Evolutionary conservation across 805 yeast species (phyloP).

Genomic region (Lachancea mirantina): DNA sequence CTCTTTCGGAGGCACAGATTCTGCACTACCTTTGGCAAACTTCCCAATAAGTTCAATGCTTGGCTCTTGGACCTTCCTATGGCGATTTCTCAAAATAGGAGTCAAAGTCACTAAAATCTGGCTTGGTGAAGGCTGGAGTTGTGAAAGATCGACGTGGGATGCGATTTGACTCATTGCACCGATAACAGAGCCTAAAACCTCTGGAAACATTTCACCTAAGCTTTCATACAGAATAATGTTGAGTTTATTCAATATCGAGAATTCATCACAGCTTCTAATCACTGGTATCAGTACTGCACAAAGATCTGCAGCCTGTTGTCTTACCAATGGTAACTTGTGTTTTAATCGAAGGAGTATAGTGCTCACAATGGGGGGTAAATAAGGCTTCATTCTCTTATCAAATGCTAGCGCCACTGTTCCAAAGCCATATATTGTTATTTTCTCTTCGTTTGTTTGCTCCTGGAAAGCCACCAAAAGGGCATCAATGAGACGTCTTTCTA

Average conservation of each 20-base stretch:
- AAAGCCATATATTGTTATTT: constrained; percentile 52
- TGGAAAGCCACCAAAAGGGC: constrained; percentile 77
- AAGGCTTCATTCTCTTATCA: constrained; percentile 60
- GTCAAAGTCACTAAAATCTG: constrained; percentile 83
- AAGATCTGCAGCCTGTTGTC: constrained; percentile 82
- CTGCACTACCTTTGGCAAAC: constrained; percentile 75
- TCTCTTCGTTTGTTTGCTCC: constrained; percentile 58
- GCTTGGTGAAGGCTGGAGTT: constrained; percentile 71
- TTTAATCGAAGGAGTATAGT: constrained; percentile 66
- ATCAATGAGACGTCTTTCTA: constrained; percentile 66
- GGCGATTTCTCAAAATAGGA: constrained; percentile 83
- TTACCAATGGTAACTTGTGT: constrained; percentile 59
- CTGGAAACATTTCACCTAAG: constrained; percentile 91
- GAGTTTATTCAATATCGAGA: constrained; percentile 55
- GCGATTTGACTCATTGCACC: constrained; percentile 63
- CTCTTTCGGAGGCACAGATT: constrained; percentile 80
- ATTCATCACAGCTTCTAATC: constrained; percentile 57
- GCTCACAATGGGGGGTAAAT: constrained; percentile 63
- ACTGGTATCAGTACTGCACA: constrained; percentile 60
- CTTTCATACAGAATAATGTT: constrained; percentile 80
- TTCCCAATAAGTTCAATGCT: constrained; percentile 73
- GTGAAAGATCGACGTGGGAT: constrained; percentile 48
- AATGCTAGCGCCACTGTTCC: constrained; percentile 56
- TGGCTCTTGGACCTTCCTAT: constrained; percentile 83
- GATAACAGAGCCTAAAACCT: constrained; percentile 80